These are phyloP conservation scores for Pseudogymnoascus sp. DNA, from an alignment of 2,329 filamentous ascomycete species.

Conservation along the genomic window DNA sequence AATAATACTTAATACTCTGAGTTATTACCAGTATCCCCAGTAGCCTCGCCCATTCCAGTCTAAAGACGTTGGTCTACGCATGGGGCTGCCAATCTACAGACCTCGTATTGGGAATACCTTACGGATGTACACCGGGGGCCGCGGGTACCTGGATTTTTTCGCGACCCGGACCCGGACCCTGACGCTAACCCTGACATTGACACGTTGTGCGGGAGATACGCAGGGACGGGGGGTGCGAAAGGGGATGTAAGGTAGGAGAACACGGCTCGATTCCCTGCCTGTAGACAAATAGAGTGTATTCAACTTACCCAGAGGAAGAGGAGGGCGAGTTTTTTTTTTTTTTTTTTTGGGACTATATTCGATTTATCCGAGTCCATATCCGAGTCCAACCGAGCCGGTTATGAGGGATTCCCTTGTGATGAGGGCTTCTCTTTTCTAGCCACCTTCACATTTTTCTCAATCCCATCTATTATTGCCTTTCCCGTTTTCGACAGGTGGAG, in stretches of 20 bases:
- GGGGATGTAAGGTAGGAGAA: neutral
- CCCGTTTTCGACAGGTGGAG: no score
- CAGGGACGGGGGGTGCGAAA: neutral
- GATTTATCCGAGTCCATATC: no score
- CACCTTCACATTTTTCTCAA: no score
- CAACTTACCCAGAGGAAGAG: no score
- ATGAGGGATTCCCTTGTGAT: no score
- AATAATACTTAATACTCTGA: neutral
- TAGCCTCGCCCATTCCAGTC: neutral
- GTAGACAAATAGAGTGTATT: no score
- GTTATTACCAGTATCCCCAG: neutral
- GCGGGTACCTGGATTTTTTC: neutral
- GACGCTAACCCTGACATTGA: neutral
- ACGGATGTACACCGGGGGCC: neutral
- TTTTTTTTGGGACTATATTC: no score
- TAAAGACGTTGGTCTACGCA: neutral
- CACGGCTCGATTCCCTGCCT: no score
- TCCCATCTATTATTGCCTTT: no score
- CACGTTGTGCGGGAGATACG: slow-evolving; percentile 4
- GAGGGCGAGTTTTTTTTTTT: no score
- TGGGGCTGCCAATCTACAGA: neutral
- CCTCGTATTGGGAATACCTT: neutral
- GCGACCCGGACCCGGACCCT: neutral
- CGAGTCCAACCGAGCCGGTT: no score
- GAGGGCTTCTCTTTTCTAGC: no score